These are phyloP conservation scores for Alternaria longipes DNA, from an alignment of 2,329 filamentous ascomycete species.

Conservation along the genomic window DNA sequence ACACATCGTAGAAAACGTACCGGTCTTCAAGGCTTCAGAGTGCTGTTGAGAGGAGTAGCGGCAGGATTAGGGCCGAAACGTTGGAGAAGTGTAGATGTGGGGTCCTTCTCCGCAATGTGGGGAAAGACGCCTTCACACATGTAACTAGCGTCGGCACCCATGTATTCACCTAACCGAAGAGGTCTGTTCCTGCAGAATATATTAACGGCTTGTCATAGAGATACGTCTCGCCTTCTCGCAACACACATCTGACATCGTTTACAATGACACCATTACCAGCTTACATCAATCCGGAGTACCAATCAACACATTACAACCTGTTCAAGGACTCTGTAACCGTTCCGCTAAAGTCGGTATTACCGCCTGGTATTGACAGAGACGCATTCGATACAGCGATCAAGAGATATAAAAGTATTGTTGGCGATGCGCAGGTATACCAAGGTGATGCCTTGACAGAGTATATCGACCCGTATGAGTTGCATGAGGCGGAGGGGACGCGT, in stretches of 20 bases:
- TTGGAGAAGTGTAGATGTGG: slow-evolving; percentile 21
- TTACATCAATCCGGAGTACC: slow-evolving; percentile 55
- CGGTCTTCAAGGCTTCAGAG: neutral
- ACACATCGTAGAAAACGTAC: neutral
- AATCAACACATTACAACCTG: slow-evolving; percentile 54
- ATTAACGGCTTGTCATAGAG: neutral
- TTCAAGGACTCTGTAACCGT: slow-evolving; percentile 54
- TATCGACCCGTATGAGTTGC: slow-evolving; percentile 59
- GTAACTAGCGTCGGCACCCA: neutral
- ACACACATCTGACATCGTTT: neutral
- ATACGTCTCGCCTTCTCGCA: neutral
- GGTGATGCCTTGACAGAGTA: slow-evolving; percentile 55
- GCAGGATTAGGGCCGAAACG: neutral
- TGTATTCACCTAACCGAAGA: neutral
- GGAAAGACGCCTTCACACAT: slow-evolving; percentile 12
- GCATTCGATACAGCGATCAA: slow-evolving; percentile 53
- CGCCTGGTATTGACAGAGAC: slow-evolving; percentile 51
- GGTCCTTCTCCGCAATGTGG: slow-evolving; percentile 30
- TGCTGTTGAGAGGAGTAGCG: neutral
- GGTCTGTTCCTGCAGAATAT: slow-evolving; percentile 6
- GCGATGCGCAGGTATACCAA: slow-evolving; percentile 52
- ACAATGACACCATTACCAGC: slow-evolving; percentile 25
- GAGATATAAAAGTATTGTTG: slow-evolving; percentile 48
- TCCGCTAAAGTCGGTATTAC: slow-evolving; percentile 52
- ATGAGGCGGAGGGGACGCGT: slow-evolving; percentile 51